A percentile compares a stretch with the other conserved stretches of the same genome.
These are phyloP conservation scores for Saccharomycopsis fodiens DNA, from an alignment of 805 yeast genomes.

Conservation along the genomic window DNA sequence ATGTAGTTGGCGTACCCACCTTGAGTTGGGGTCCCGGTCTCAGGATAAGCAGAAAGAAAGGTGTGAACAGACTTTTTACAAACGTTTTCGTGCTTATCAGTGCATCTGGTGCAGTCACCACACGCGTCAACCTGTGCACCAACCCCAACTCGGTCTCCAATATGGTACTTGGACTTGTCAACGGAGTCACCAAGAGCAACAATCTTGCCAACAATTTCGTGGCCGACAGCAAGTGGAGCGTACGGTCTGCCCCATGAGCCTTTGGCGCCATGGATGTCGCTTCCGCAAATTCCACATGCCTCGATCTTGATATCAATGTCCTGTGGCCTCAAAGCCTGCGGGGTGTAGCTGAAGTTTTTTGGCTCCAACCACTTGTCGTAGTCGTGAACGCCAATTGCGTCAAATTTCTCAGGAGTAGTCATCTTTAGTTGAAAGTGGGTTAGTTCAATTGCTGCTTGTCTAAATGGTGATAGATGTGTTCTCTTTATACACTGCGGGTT, in stretches of 20 bases:
- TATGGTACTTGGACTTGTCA: constrained; percentile 17
- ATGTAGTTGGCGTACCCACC: constrained; percentile 63
- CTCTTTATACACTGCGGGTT: too few relatives aligned
- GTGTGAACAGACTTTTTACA: constrained; percentile 31
- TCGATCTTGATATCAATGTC: constrained; percentile 50
- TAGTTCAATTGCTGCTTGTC: too few relatives aligned
- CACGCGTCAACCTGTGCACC: constrained; percentile 23
- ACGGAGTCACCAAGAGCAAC: constrained; percentile 24
- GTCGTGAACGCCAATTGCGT: constrained; percentile 21
- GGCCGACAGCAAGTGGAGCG: constrained; percentile 25
- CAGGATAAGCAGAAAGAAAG: constrained; percentile 29
- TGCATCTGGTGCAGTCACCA: constrained; percentile 23
- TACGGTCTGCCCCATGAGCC: constrained; percentile 22
- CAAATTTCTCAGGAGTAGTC: constrained; percentile 8
- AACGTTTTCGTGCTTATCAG: constrained; percentile 29
- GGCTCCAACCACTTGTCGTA: constrained; percentile 23
- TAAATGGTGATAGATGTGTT: too few relatives aligned
- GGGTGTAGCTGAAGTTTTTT: constrained; percentile 14
- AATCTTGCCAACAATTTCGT: constrained; percentile 27
- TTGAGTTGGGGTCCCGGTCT: constrained; percentile 42
- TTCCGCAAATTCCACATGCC: constrained; percentile 63
- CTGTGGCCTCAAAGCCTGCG: constrained; percentile 20
- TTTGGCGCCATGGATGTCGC: constrained; percentile 31
- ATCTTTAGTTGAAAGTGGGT: too few relatives aligned
- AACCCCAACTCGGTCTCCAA: constrained; percentile 25